phyloP scores from a whole-genome alignment of 805 yeast genomes.

The Candida namnaoensis region DNA sequence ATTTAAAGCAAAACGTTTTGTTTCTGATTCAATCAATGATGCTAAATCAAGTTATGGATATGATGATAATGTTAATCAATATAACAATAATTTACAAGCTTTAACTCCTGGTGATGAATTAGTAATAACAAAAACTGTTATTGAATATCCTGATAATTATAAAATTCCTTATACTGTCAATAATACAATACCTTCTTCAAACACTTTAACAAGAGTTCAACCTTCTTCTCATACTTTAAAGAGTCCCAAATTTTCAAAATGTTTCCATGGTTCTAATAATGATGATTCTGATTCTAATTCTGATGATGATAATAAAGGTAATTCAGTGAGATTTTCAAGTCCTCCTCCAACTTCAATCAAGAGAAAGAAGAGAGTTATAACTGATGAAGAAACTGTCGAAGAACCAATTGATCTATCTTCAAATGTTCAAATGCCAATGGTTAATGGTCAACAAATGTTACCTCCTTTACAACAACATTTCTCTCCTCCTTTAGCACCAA shows the following conservation, averaged over 20 bases:
- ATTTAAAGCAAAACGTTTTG: neutral
- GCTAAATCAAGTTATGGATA: neutral
- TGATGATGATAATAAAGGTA: neutral
- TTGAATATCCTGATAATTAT: neutral
- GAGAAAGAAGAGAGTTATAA: neutral
- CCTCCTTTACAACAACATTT: too few relatives aligned
- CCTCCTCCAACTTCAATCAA: neutral
- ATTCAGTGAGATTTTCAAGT: neutral
- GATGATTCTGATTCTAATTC: neutral
- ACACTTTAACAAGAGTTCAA: neutral
- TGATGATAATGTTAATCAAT: too few relatives aligned
- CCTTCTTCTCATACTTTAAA: too few relatives aligned
- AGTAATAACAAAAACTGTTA: neutral
- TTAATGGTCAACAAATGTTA: too few relatives aligned
- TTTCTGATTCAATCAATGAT: slow-evolving; percentile 1
- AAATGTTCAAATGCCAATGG: too few relatives aligned
- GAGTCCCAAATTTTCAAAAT: neutral
- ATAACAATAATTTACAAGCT: neutral
- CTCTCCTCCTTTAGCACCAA: too few relatives aligned
- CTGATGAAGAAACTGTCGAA: neutral
- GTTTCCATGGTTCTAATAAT: too few relatives aligned
- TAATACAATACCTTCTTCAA: neutral
- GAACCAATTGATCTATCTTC: neutral
- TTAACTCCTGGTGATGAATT: neutral
- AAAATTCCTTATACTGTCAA: neutral